Base-by-base conservation (phyloP, 805 yeast species). In the Candida cerambycidarum region DNA sequence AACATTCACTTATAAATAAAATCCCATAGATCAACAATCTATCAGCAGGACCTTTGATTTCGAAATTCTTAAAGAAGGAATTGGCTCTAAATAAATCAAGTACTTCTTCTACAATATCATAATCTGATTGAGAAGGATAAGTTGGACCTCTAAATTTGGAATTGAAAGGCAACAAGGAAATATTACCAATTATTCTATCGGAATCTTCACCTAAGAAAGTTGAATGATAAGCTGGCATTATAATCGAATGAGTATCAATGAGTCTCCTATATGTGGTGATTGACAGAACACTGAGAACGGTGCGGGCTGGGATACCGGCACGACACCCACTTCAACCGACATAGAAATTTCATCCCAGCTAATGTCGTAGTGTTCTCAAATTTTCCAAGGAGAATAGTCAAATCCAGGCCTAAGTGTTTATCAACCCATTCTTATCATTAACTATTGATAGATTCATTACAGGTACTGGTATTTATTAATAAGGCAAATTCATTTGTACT, bases 41-140 rank as follows among this genome's bases (percentile, higher is more conserved):
- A 62, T 93, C 99, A 3, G 97, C 85, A 16, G 95, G 86, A 10
- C 97, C 96, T 63, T 89, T 89, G 69, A 93, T 90, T 68, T 93
- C 99, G 62, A 93, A 93, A 73, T 93, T 93, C 62, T 87, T 85
- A 78, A 93, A 93, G 67, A 93, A 92, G 10, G 97, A 86, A 65
- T 93, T 93, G 55, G 97, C 97, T 52, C 99, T 76, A 67, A 93
- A 93, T 42, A 93, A 74, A 64, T 93, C 98, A 42, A 93, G 68
- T 19, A 82, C 76, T 63, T 93, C 99, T 62, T 93, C 99, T 44
- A 87, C 77, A 44, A 93, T 86, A 66, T 93, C 99, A 61, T 90
- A 92, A 33, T 69, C 75, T 44, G 80, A 78, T 13, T 78, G 73
- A 5, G 95, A 92, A 3, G 74, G 73, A 62, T 83, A 89, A 1